A percentile compares a stretch with the other conserved stretches of the same genome.
Evolutionary conservation across 1,284 basidiomycete species (phyloP).

Genomic region (Cryptococcus neoformans): DNA sequence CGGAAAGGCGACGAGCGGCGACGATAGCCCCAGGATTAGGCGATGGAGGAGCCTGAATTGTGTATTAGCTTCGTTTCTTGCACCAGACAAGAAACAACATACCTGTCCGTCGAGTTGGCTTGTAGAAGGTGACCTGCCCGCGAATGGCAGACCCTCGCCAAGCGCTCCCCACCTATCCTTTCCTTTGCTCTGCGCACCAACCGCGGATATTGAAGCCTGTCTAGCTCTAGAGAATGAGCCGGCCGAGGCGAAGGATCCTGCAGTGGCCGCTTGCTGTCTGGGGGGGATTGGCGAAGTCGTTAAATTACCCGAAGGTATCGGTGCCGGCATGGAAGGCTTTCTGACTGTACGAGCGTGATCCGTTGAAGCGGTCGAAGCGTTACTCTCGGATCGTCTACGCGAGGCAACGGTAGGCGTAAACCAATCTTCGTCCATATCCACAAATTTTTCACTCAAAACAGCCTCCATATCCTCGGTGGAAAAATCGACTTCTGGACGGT

Average conservation of each 20-base stretch:
- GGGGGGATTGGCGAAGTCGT: constrained; percentile 24
- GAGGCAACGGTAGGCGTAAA: constrained; percentile 47
- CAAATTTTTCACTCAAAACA: constrained; percentile 42
- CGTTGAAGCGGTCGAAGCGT: not conserved
- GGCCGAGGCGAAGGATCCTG: constrained; percentile 20
- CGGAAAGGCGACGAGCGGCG: constrained; percentile 39
- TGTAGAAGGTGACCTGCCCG: constrained; percentile 12
- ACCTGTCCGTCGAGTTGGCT: constrained; percentile 15
- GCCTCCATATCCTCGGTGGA: constrained; percentile 45
- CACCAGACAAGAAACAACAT: not conserved
- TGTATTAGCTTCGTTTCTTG: not conserved
- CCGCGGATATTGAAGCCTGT: constrained; percentile 9
- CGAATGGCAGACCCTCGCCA: constrained; percentile 45
- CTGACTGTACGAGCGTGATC: not conserved
- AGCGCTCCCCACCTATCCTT: constrained; percentile 35
- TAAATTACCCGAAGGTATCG: constrained; percentile 13
- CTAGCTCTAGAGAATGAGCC: constrained; percentile 3
- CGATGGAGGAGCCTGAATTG: constrained; percentile 16
- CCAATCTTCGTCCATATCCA: constrained; percentile 49
- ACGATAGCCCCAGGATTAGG: constrained; percentile 26
- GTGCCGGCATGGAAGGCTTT: constrained; percentile 8
- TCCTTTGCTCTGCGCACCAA: constrained; percentile 9
- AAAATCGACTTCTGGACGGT: constrained; percentile 42
- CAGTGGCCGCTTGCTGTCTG: constrained; percentile 21
- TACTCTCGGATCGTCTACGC: constrained; percentile 25